Percentiles rank a stretch among this genome's conserved stretches.
Conservation (phyloP, 495 filamentous ascomycete species). For the Clohesyomyces aquaticus region DNA sequence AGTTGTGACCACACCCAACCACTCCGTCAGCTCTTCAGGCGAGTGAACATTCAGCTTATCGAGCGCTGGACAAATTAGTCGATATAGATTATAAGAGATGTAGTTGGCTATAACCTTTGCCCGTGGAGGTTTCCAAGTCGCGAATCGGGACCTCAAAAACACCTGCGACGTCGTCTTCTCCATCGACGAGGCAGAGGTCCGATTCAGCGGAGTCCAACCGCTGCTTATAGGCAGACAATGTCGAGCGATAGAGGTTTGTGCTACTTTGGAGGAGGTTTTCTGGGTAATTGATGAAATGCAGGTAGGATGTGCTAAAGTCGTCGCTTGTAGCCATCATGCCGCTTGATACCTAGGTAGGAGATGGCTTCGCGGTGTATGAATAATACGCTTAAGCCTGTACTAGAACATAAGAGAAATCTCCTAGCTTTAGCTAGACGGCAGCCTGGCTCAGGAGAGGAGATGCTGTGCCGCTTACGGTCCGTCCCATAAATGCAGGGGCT, state of each 20-base stretch:
- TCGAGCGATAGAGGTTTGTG: constrained; percentile 4
- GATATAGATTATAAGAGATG: neutral
- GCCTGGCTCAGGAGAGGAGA: no score
- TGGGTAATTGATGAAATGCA: constrained; percentile 11
- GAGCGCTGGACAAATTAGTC: neutral
- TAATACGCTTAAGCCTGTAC: no score
- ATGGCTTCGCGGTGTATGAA: no score
- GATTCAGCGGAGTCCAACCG: constrained; percentile 5
- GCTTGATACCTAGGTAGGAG: no score
- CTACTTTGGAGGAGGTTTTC: neutral
- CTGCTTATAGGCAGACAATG: constrained; percentile 3
- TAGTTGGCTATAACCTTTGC: constrained; percentile 11
- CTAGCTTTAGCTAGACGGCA: no score
- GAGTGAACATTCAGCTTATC: constrained; percentile 20
- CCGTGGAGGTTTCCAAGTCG: constrained; percentile 7
- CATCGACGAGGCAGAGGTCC: constrained; percentile 17
- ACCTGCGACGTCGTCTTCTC: constrained; percentile 3
- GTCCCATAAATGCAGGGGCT: no score
- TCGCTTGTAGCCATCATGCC: neutral
- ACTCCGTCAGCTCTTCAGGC: constrained; percentile 4
- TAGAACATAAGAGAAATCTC: no score
- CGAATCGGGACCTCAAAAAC: constrained; percentile 14
- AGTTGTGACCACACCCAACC: constrained; percentile 2
- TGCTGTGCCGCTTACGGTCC: no score
- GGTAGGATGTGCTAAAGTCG: neutral